Evolutionary conservation across 2,329 filamentous ascomycete species (phyloP).

Genomic region (Ilyonectria robusta): DNA sequence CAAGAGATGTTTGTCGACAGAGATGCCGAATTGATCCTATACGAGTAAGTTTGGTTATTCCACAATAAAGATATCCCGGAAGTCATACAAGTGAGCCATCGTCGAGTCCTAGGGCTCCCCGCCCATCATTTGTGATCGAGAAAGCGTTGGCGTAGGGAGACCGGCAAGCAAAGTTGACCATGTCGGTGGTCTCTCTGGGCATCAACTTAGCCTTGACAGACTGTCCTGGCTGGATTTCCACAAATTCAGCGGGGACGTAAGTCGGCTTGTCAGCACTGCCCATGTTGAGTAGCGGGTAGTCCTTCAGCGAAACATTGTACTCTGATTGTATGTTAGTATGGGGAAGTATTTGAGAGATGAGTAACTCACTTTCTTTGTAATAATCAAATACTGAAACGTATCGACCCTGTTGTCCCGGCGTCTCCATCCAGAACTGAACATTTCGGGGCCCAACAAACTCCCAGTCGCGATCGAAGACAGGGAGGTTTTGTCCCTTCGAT

Average conservation of each 20-base stretch:
- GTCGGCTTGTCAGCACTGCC: conserved; percentile 69
- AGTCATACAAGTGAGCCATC: conserved; percentile 55
- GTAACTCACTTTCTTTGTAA: conserved; percentile 58
- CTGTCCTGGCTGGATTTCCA: conserved; percentile 76
- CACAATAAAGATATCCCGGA: too few relatives aligned
- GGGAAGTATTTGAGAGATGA: background rate
- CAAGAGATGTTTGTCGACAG: conserved; percentile 73
- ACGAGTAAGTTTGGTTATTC: conserved; percentile 27
- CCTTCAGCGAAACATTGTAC: conserved; percentile 53
- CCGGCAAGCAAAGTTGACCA: conserved; percentile 82
- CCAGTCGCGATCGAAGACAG: conserved; percentile 40
- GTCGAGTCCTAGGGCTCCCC: conserved; percentile 71
- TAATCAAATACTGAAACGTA: conserved; percentile 61
- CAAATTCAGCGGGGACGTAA: conserved; percentile 78
- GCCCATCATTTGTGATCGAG: conserved; percentile 73
- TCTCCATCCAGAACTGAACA: conserved; percentile 51
- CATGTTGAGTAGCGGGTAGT: conserved; percentile 76
- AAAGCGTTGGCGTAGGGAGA: conserved; percentile 75
- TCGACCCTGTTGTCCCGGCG: conserved; percentile 40
- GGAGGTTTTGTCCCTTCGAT: conserved; percentile 36
- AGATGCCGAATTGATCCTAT: conserved; percentile 71
- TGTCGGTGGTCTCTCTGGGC: conserved; percentile 72
- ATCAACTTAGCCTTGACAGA: conserved; percentile 71
- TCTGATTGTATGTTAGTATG: conserved; percentile 45
- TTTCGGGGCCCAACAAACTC: conserved; percentile 53